Evolutionary conservation across 148 eudicot species (phyloP).

Genomic region (Silene latifolia): DNA sequence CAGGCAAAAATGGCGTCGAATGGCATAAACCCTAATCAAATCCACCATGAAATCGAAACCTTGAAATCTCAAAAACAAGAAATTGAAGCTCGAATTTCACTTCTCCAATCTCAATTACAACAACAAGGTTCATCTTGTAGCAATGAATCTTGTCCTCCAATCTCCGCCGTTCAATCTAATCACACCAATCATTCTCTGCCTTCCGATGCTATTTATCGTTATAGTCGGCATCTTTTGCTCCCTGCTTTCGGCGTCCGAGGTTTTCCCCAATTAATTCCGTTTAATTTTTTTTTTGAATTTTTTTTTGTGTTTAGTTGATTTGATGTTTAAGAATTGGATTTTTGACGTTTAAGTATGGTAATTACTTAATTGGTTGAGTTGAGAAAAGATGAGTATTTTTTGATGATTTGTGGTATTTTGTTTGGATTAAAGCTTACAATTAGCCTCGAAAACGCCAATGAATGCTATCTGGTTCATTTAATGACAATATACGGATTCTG

Average conservation of each 20-base stretch:
- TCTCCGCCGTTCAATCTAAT: slow-evolving; percentile 28
- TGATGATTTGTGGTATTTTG: not conserved
- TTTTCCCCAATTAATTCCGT: slow-evolving; percentile 15
- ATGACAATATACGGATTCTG: too few species aligned
- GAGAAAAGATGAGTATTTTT: not conserved
- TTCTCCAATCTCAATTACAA: slow-evolving; percentile 62
- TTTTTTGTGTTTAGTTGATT: too few species aligned
- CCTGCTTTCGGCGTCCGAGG: slow-evolving; percentile 90
- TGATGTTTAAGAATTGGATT: too few species aligned
- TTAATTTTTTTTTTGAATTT: not conserved
- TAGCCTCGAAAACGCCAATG: too few species aligned
- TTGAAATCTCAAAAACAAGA: slow-evolving; percentile 45
- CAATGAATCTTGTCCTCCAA: slow-evolving; percentile 19
- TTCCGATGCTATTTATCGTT: slow-evolving; percentile 68
- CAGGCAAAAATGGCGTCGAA: slow-evolving; percentile 40
- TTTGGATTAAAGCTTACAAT: too few species aligned
- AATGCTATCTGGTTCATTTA: too few species aligned
- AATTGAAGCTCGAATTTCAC: slow-evolving; percentile 59
- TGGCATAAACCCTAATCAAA: slow-evolving; percentile 26
- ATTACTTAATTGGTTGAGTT: too few species aligned
- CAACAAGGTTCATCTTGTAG: slow-evolving; percentile 3
- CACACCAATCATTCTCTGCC: slow-evolving; percentile 39
- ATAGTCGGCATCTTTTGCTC: slow-evolving; percentile 88
- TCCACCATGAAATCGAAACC: slow-evolving; percentile 43
- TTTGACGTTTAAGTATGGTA: too few species aligned